These are phyloP conservation scores for Teratosphaeria epicoccoides DNA, from an alignment of 2,329 filamentous ascomycete genomes.

Conservation along the genomic window DNA sequence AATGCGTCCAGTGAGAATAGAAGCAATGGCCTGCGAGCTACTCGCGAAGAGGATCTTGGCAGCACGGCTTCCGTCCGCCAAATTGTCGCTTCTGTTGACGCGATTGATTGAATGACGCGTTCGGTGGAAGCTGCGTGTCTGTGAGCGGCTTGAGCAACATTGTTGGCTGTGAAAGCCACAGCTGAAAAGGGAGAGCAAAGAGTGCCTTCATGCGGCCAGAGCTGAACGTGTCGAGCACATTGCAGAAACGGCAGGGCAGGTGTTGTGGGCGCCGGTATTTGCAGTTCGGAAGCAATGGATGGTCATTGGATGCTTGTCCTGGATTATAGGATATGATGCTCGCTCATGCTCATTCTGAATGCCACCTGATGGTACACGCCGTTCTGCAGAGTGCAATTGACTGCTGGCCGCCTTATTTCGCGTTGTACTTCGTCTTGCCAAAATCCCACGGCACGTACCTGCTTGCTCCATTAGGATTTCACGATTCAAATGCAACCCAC, in stretches of 20 bases:
- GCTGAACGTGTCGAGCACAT: background rate
- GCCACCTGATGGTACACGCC: background rate
- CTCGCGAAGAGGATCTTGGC: too few relatives aligned
- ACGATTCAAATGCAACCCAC: background rate
- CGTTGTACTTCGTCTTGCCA: slow-evolving; percentile 28
- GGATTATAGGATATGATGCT: background rate
- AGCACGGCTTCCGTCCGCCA: too few relatives aligned
- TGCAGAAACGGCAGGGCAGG: background rate
- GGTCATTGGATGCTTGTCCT: background rate
- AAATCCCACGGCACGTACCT: slow-evolving; percentile 32
- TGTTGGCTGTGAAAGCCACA: background rate
- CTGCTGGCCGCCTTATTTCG: slow-evolving; percentile 14
- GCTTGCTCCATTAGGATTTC: slow-evolving; percentile 11
- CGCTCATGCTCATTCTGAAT: background rate
- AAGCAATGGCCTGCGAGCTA: too few relatives aligned
- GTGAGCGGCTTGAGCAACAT: too few relatives aligned
- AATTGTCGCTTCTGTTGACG: too few relatives aligned
- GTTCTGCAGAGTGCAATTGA: background rate
- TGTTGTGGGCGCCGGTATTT: background rate
- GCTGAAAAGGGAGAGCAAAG: background rate
- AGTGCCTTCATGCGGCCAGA: background rate
- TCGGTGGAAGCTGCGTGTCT: too few relatives aligned
- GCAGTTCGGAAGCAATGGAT: background rate
- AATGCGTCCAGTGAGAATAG: too few relatives aligned
- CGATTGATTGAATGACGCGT: too few relatives aligned